Evolutionary conservation across 2,329 filamentous ascomycete species (phyloP).

Genomic region (Stagonosporopsis chrysanthemi): DNA sequence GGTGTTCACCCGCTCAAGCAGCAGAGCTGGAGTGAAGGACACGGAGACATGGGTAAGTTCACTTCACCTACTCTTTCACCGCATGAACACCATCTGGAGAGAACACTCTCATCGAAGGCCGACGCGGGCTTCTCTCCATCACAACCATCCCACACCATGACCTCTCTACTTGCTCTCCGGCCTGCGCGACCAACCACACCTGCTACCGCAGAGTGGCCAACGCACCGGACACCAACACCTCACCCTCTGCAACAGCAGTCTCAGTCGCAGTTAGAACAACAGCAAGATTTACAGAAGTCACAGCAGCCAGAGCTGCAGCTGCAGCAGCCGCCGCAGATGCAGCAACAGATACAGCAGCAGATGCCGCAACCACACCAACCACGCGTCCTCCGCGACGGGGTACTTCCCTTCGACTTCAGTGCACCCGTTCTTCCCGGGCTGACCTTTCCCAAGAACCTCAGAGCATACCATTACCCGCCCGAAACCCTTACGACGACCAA

Average conservation of each 20-base stretch:
- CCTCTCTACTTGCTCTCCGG: neutral
- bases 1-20: neutral
- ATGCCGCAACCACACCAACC: neutral
- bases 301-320: neutral
- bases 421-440: constrained; percentile 49
- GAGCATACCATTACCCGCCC: constrained; percentile 3
- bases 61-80: constrained; percentile 78
- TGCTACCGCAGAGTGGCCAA: neutral
- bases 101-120: neutral
- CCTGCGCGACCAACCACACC: neutral
- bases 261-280: neutral
- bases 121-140: neutral
- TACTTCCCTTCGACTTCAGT: constrained; percentile 53
- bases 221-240: neutral
- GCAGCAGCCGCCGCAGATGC: neutral
- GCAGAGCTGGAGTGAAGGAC: constrained; percentile 73
- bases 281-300: neutral
- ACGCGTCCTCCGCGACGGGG: neutral
- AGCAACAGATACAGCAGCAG: neutral
- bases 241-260: neutral
- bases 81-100: neutral
- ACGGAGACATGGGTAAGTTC: constrained; percentile 72
- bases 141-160: neutral
- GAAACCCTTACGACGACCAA: constrained; percentile 1
- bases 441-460: constrained; percentile 7